phyloP scores from a whole-genome alignment of 139 green algal species.

The Trebouxia sp. region DNA sequence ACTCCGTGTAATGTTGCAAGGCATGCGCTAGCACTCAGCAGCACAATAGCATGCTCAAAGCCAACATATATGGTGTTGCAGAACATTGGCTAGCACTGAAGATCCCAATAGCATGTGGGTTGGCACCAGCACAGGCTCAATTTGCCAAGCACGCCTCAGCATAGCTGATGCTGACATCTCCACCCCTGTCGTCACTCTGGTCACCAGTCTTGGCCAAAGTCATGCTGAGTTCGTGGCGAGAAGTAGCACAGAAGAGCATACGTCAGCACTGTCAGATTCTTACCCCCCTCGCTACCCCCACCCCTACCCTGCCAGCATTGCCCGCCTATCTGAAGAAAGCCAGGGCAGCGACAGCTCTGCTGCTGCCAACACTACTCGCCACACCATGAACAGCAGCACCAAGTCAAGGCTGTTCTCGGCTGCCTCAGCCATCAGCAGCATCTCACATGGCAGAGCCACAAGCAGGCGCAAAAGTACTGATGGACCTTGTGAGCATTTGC shows the following conservation, averaged over 20 bases:
- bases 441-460: neutral
- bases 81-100: neutral
- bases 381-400: neutral
- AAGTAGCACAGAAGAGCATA: neutral
- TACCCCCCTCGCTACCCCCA: neutral
- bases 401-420: neutral
- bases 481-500: no score
- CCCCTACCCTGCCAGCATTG: no score
- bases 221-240: neutral
- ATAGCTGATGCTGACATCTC: neutral
- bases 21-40: no score
- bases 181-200: neutral
- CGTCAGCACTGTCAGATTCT: neutral
- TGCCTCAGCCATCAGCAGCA: neutral
- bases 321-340: no score
- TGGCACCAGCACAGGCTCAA: neutral
- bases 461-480: no score
- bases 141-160: neutral
- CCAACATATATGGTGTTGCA: neutral
- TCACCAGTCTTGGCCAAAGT: neutral
- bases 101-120: neutral
- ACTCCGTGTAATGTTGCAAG: no score
- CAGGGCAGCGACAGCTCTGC: no score
- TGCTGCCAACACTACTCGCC: neutral
- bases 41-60: neutral